Evolutionary conservation across 139 green algal species (phyloP), one percentile per base, ranked within the genome.

Genomic region (Picochlorum sp.): DNA sequence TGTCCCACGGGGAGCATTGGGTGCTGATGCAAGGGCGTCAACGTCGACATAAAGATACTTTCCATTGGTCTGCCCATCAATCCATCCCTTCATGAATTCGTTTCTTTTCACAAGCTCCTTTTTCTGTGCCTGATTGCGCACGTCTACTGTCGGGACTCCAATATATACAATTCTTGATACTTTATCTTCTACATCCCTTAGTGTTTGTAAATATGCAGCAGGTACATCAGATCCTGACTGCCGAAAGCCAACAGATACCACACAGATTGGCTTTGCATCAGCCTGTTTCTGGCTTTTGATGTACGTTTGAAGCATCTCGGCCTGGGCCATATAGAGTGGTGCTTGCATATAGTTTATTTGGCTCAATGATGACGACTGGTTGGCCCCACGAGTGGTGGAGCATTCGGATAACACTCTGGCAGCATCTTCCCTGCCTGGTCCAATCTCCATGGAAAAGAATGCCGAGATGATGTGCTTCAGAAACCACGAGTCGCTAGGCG

Each of bases 331-430:
- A 15, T 18, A 65, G 10, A 65, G 7, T 18, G 58, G 58, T 6
- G 58, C 58, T 14, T 65, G 58, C 23, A 65, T 28, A 14, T 65
- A 65, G 23, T 65, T 51, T 10, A 65, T 59, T 52, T 65, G 21
- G 9, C n/a, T 45, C 18, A 21, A n/a, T 18, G 56, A 21, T 6
- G n/a, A 41, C 4, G 34, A 41, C 34, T 41, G 34, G 6, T 41
- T 41, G 7, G 8, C 34, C 20, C 15, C n/a, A 54, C 18, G 0
- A 54, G 4, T 21, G 18, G 15, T 20, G n/a, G 16, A 59, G 21
- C 58, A 65, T 52, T 65, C 58, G 6, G n/a, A 58, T 10, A 65
- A 30, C 4, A 65, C 23, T 51, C 58, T 23, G 7, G 58, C 23
- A 28, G 58, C 58, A 52, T 65, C 58, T 28, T 18, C 8, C 23